phyloP scores from a whole-genome alignment of 2,329 filamentous ascomycete species.

The Apiospora pterosperma region DNA sequence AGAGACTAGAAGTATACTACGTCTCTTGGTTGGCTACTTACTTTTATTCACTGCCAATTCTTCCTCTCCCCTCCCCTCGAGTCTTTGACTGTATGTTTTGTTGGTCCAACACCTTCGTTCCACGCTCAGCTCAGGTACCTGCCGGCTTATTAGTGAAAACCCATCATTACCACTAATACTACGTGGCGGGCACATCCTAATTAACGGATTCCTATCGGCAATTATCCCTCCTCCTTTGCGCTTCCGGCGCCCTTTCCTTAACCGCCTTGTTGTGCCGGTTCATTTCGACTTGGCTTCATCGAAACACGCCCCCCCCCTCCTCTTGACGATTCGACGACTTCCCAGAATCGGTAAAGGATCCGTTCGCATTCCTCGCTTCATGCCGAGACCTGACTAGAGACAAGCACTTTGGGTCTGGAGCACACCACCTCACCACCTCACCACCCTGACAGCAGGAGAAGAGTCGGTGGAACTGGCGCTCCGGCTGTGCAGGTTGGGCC shows the following conservation, averaged over 20 bases:
- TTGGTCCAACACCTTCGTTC: not conserved
- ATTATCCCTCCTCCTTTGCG: not conserved
- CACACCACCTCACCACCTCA: not conserved
- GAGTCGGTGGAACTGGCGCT: not conserved
- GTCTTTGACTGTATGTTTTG: not conserved
- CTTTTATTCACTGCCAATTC: not conserved
- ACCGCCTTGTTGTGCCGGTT: not conserved
- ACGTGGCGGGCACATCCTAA: constrained; percentile 4
- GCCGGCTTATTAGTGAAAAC: not conserved
- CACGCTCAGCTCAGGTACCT: not conserved
- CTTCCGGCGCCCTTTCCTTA: not conserved
- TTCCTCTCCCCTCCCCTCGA: not conserved
- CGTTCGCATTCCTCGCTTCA: not conserved
- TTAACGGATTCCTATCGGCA: not conserved
- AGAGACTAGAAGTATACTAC: not conserved
- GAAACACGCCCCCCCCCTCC: not conserved
- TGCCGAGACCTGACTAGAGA: not conserved
- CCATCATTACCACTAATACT: constrained; percentile 1
- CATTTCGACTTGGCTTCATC: not conserved
- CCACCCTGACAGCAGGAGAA: not conserved
- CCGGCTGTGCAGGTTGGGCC: not conserved
- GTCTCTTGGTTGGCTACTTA: no score
- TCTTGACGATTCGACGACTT: not conserved
- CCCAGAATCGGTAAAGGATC: not conserved
- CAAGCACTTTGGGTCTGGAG: not conserved